Conservation (phyloP, 2,329 filamentous ascomycete genomes). For the Rhynchosporium graminicola region DNA sequence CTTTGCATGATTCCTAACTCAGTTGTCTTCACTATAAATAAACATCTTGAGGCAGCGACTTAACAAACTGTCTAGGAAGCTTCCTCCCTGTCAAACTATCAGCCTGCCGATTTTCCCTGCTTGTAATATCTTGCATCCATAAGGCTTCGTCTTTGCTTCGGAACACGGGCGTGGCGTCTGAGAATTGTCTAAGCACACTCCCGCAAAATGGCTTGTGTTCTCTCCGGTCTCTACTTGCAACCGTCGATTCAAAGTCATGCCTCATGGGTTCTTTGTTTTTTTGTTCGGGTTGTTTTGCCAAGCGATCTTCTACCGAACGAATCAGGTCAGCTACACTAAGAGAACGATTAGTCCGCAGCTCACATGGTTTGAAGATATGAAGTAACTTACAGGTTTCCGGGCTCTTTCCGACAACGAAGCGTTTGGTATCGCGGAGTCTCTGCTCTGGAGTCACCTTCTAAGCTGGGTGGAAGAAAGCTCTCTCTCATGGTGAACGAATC, state of each 20-base stretch:
- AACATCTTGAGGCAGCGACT: neutral
- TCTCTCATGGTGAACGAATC: slow-evolving; percentile 52
- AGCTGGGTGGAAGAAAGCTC: slow-evolving; percentile 46
- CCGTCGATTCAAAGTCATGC: slow-evolving; percentile 22
- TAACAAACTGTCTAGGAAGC: neutral
- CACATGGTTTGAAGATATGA: neutral
- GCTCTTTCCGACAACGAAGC: slow-evolving; percentile 52
- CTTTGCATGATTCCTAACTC: neutral
- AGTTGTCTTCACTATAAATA: neutral
- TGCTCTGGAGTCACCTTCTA: slow-evolving; percentile 51
- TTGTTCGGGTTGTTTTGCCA: slow-evolving; percentile 40
- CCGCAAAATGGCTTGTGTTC: neutral
- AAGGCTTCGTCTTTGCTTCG: neutral
- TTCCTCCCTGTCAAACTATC: neutral
- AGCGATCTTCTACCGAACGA: slow-evolving; percentile 34
- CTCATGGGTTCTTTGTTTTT: slow-evolving; percentile 30
- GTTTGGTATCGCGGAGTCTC: slow-evolving; percentile 54
- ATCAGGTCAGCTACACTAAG: neutral
- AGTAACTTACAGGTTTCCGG: slow-evolving; percentile 42
- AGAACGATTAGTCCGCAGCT: neutral
- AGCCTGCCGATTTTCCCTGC: neutral
- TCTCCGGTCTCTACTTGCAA: neutral
- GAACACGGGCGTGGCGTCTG: neutral
- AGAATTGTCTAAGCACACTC: slow-evolving; percentile 7
- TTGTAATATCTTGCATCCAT: neutral